Conservation (phyloP, 2,329 filamentous ascomycete species). For the Chrysoporthe deuterocubensis region DNA sequence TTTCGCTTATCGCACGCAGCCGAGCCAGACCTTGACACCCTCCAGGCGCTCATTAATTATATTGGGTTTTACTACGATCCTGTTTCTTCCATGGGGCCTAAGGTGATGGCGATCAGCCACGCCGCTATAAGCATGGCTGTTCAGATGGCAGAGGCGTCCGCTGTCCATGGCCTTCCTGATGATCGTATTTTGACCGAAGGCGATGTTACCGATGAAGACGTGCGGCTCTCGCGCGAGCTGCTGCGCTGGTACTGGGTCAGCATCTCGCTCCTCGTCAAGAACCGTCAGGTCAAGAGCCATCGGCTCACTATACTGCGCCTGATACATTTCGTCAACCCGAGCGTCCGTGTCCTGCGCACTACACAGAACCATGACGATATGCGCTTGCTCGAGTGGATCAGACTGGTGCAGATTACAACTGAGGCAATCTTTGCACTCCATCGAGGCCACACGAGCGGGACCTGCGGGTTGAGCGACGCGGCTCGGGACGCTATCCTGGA, state of each 20-base stretch:
- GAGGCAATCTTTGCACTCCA: constrained; percentile 11
- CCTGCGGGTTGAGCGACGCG: constrained; percentile 17
- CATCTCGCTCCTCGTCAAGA: constrained; percentile 20
- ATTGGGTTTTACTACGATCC: constrained; percentile 16
- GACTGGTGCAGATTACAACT: constrained; percentile 15
- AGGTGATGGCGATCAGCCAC: background rate
- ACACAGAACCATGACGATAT: constrained; percentile 18
- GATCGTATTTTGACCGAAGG: background rate
- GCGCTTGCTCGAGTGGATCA: constrained; percentile 19
- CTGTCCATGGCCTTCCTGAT: background rate
- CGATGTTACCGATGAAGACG: constrained; percentile 14
- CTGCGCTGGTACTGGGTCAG: constrained; percentile 24
- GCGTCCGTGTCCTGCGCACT: constrained; percentile 20
- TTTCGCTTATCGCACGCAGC: background rate
- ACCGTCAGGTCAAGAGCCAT: constrained; percentile 10
- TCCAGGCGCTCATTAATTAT: constrained; percentile 18
- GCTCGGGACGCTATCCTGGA: constrained; percentile 19
- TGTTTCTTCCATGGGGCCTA: background rate
- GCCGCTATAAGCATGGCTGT: constrained; percentile 3
- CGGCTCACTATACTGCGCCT: constrained; percentile 12
- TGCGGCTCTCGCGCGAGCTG: constrained; percentile 19
- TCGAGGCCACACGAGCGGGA: constrained; percentile 7
- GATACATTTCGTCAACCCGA: background rate
- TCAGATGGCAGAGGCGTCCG: constrained; percentile 14
- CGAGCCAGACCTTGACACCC: constrained; percentile 12